Conservation (phyloP, 371 early-diverging fungal species). For the Ecytonucleospora hepatopenaei region DNA sequence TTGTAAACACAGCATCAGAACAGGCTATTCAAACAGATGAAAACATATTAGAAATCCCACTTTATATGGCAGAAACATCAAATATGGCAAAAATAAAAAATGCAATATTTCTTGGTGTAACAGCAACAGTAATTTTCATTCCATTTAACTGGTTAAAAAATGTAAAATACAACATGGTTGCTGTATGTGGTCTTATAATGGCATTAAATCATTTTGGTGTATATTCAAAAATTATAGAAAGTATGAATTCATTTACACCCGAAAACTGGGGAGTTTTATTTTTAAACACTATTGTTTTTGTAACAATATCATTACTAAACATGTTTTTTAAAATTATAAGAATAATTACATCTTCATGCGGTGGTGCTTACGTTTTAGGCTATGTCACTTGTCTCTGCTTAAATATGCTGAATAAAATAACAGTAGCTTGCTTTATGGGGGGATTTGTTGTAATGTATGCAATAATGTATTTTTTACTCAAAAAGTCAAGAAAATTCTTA, state of each 20-base stretch:
- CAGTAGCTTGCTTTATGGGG: neutral
- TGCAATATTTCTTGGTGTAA: neutral
- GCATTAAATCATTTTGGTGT: neutral
- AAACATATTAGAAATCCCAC: too few species aligned
- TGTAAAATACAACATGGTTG: neutral
- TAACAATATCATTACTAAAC: neutral
- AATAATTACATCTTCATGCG: neutral
- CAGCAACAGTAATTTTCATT: neutral
- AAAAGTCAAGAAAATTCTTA: neutral
- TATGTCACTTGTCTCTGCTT: neutral
- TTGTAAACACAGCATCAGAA: too few species aligned
- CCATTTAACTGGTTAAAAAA: neutral
- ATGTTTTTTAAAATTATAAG: neutral
- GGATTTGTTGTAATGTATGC: neutral
- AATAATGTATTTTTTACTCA: neutral
- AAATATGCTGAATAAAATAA: neutral
- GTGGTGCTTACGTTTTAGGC: neutral
- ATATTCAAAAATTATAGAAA: neutral
- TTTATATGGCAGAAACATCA: neutral
- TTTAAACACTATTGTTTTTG: neutral
- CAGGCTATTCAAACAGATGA: too few species aligned
- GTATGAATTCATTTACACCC: neutral
- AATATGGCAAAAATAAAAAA: neutral
- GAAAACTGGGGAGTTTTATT: neutral
- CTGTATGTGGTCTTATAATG: neutral